Base-by-base conservation (phyloP, 2,329 filamentous ascomycete species). In the Beauveria brongniartii region DNA sequence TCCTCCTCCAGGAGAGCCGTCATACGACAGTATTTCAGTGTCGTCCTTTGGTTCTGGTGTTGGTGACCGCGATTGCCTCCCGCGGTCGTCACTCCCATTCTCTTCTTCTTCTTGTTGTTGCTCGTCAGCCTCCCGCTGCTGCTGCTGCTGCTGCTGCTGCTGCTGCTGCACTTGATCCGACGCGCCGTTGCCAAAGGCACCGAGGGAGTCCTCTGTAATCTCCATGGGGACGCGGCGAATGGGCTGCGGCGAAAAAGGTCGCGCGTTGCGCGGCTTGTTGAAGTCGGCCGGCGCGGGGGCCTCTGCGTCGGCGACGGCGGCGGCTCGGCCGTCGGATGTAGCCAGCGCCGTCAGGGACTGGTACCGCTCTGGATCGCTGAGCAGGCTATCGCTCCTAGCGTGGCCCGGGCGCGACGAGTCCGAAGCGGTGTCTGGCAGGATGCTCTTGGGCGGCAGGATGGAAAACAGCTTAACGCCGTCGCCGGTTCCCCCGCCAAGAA, bases 391-490 rank as follows among this genome's bases (percentile, higher is more conserved):
- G 24, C 77, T 74, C 37, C 83, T 77, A 37, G 70, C 71, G 63
- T 82, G 77, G 16, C 71, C 68, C 22, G 59, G 64, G 62, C 69
- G 68, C 56, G 70, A 70, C 64, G 66, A 67, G 61, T 79, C 76
- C 6, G 77, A 76, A 1, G 71, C 73, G 6, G 74, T 67, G 52
- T 84, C 82, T 46, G 82, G 80, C 5, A 87, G 78, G 66, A 87
- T 87, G 68, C 82, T 85, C 71, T 82, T 84, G 14, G 83, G 82
- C 44, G 84, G 83, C 53, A 87, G 72, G 65, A 87, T 86, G 67
- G 82, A 85, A 71, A 87, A 88, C 66, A 88, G 76, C 73, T 83
- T 85, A 18, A 69, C 68, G 60, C 67, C 67, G 63, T 67, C 73
- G 64, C 70, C 71, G 3, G 68, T 71, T 5, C 70, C 70, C 7